Evolutionary conservation across 2,329 filamentous ascomycete genomes (phyloP).

Genomic region (Colletotrichum orbiculare): DNA sequence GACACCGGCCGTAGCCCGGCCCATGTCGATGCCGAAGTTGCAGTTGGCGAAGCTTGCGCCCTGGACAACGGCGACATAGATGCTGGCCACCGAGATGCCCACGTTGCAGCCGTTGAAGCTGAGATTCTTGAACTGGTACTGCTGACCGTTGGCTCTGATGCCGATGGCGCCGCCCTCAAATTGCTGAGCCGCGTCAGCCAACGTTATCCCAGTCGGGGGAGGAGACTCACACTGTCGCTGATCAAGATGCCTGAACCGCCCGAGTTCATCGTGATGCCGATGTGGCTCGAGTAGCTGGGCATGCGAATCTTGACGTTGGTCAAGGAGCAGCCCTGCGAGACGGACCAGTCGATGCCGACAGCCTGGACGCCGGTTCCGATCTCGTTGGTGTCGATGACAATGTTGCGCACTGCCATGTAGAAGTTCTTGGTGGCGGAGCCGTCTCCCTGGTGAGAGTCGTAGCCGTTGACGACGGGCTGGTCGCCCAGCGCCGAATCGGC

Average conservation of each 20-base stretch:
- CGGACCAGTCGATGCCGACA: constrained; percentile 45
- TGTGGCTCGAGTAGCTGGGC: constrained; percentile 47
- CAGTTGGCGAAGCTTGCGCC: constrained; percentile 43
- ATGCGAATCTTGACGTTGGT: constrained; percentile 47
- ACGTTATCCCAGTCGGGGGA: neutral
- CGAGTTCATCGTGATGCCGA: constrained; percentile 49
- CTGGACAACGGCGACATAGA: constrained; percentile 45
- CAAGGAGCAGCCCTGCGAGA: constrained; percentile 45
- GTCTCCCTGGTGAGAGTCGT: constrained; percentile 43
- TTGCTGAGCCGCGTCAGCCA: constrained; percentile 28
- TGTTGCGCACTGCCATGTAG: constrained; percentile 47
- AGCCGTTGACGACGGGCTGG: constrained; percentile 39
- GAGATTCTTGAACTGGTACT: constrained; percentile 48
- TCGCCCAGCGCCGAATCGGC: constrained; percentile 37
- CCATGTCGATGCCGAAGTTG: constrained; percentile 45
- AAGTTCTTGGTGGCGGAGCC: constrained; percentile 46
- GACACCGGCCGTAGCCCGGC: constrained; percentile 40
- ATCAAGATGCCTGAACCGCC: constrained; percentile 47
- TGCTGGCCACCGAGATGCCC: constrained; percentile 43
- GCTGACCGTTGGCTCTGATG: constrained; percentile 45
- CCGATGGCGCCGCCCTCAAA: constrained; percentile 48
- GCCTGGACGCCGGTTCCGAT: constrained; percentile 38
- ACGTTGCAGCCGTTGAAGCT: constrained; percentile 44
- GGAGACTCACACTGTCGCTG: constrained; percentile 40
- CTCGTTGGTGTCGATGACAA: constrained; percentile 43